Evolutionary conservation across 106 monocot species (phyloP).

Genomic region (Narthecium ossifragum): DNA sequence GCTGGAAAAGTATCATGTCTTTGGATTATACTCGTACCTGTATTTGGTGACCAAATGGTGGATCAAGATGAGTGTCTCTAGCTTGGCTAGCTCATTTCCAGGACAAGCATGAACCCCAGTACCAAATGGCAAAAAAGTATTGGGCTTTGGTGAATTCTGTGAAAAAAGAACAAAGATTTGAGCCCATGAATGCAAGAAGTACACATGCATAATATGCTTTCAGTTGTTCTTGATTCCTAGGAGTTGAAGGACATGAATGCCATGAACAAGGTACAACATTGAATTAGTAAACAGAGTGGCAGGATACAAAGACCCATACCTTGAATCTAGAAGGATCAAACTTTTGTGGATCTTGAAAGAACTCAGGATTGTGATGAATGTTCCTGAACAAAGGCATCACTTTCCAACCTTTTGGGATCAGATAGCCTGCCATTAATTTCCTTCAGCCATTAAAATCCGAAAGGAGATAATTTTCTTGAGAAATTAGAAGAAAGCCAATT

Average conservation of each 20-base stretch:
- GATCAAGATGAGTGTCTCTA: constrained; percentile 69
- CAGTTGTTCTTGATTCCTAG: no score
- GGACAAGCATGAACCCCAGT: constrained; percentile 88
- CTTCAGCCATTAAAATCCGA: background rate
- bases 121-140: constrained; percentile 83
- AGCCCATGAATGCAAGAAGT: background rate
- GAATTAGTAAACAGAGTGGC: no score
- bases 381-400: constrained; percentile 95
- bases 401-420: constrained; percentile 97
- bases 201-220: background rate
- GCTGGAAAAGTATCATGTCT: background rate
- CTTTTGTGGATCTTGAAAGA: constrained; percentile 57
- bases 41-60: constrained; percentile 75
- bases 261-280: no score
- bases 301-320: constrained; percentile 21
- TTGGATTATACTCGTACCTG: constrained; percentile 20
- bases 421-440: constrained; percentile 35
- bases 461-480: no score
- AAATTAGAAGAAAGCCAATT: no score
- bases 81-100: constrained; percentile 86
- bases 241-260: no score
- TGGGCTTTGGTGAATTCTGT: constrained; percentile 60
- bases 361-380: constrained; percentile 82
- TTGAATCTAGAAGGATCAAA: constrained; percentile 85
- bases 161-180: background rate